Base-by-base conservation (phyloP, 2,329 filamentous ascomycete genomes). In the Endoconidiophora laricicola region DNA sequence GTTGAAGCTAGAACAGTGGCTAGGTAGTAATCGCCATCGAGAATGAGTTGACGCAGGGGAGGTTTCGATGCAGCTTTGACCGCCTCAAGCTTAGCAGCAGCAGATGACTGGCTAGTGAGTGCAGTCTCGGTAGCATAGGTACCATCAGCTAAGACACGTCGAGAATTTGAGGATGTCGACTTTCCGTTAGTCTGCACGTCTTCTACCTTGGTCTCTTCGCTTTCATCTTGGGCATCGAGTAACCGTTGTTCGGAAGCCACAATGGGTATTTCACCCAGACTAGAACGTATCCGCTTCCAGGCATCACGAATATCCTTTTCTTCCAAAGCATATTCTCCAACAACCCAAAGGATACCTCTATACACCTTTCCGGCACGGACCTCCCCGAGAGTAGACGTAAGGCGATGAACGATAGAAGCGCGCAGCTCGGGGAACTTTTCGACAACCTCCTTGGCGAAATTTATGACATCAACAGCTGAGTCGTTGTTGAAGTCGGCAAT, bases 401-500 rank as follows among this genome's bases (percentile, higher is more conserved):
- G 71, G 54, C 88, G 83, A 59, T 83, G 79, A 5, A 96, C 82
- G 57, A 98, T 96, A 1, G 85, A 83, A 33, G 81, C 78, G 54
- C 91, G 81, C 52, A 98, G 74, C 58, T 85, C 80, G 6, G 91
- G 91, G 70, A 96, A 98, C 61, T 94, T 94, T 68, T 98, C 91
- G 5, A 96, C 90, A 3, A 98, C 91, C 64, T 98, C 91, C 68
- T 98, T 98, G 56, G 98, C 88, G 61, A 98, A 98, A 50, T 86
- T 88, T 61, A 98, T 96, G 49, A 98, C 90, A 65, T 98, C 91
- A 26, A 98, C 86, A 1, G 91, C 91, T 1, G 90, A 94, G 42
- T 85, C 83, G 61, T 94, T 95, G 71, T 94, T 96, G 64, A 96
- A 95, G 64, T 98, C 91, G 47, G 85, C 86, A 60, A 98, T 95